Conservation (phyloP, 805 yeast species). For the Cyberlindnera saturnus region DNA sequence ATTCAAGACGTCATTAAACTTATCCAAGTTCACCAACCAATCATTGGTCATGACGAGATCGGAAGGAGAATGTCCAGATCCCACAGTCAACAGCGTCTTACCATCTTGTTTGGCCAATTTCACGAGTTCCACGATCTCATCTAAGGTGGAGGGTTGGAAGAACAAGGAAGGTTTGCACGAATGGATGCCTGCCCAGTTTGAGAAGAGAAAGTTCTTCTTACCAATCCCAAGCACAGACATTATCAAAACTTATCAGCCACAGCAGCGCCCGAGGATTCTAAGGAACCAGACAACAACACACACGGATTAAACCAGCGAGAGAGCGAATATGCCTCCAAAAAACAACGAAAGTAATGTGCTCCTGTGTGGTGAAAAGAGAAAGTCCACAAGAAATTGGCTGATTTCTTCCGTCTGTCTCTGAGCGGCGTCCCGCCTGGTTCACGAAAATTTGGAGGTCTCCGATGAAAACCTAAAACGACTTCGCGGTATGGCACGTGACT, state of each 20-base stretch:
- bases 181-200: slow-evolving; percentile 87
- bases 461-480: too few relatives aligned
- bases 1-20: slow-evolving; percentile 50
- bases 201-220: slow-evolving; percentile 30
- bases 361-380: too few relatives aligned
- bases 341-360: too few relatives aligned
- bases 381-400: too few relatives aligned
- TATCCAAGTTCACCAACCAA: slow-evolving; percentile 86
- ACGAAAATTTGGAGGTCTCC: too few relatives aligned
- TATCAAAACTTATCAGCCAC: too few relatives aligned
- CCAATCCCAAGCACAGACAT: slow-evolving; percentile 21
- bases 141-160: slow-evolving; percentile 69
- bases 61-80: slow-evolving; percentile 94
- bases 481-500: too few relatives aligned
- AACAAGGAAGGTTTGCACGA: slow-evolving; percentile 66
- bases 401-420: neutral
- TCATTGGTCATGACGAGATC: slow-evolving; percentile 81
- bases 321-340: neutral
- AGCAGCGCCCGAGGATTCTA: too few relatives aligned
- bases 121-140: slow-evolving; percentile 65
- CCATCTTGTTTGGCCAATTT: slow-evolving; percentile 50
- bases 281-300: neutral
- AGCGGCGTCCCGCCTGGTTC: neutral
- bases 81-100: slow-evolving; percentile 76
- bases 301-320: neutral